Conservation (phyloP, 805 yeast species). For the Candida fluviatilis region DNA sequence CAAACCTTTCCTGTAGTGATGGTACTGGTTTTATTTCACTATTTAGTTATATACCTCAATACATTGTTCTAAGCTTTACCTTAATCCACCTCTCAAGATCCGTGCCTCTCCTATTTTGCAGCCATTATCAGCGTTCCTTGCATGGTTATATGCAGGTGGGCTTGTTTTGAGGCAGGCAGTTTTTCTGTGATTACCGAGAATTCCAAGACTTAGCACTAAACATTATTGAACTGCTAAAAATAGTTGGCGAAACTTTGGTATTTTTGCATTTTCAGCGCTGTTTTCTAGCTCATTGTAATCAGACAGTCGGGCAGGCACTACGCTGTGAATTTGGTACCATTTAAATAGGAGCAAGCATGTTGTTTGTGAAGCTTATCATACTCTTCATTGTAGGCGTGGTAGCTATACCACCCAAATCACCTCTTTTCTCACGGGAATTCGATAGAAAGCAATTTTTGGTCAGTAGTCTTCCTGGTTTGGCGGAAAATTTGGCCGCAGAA, state of each 20-base stretch:
- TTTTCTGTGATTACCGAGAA: background rate
- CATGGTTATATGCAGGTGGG: no score
- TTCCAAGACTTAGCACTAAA: background rate
- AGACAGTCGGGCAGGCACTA: background rate
- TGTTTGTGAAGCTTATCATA: background rate
- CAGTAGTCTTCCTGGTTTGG: conserved; percentile 34
- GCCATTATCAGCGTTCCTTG: no score
- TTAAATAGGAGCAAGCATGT: background rate
- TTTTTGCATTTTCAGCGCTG: background rate
- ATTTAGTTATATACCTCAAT: background rate
- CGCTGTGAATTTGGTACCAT: background rate
- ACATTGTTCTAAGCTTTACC: background rate
- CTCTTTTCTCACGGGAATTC: conserved; percentile 1
- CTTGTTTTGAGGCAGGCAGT: no score
- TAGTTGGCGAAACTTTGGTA: background rate
- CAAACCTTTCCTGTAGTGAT: no score
- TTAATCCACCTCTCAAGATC: no score
- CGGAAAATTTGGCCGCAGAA: conserved; percentile 23
- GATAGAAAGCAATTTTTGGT: conserved; percentile 21
- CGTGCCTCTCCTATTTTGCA: no score
- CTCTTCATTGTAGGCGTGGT: background rate
- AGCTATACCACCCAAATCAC: conserved; percentile 11
- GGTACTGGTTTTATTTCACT: no score
- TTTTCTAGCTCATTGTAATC: background rate
- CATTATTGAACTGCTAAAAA: background rate